Percentiles rank a stretch among this genome's conserved stretches.
Evolutionary conservation across 306 rosid genomes (phyloP).

Genomic region (Albizia julibrissin): DNA sequence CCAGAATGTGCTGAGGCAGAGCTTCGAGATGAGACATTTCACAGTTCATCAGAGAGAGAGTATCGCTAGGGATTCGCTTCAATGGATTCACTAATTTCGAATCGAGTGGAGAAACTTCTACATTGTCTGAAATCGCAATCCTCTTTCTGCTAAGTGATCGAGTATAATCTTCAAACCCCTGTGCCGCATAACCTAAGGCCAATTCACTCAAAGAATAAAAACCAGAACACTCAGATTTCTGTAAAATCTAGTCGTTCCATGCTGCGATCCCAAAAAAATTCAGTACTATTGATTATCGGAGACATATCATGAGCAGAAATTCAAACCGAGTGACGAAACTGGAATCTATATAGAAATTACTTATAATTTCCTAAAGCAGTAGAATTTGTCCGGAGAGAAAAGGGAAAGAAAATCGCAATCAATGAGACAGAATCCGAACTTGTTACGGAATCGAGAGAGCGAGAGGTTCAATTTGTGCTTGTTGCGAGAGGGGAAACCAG

Average conservation of each 20-base stretch:
- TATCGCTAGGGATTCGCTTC: slow-evolving; percentile 51
- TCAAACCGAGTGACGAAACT: neutral
- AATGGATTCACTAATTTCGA: slow-evolving; percentile 38
- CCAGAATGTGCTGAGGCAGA: slow-evolving; percentile 73
- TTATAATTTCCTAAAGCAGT: neutral
- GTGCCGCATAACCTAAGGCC: slow-evolving; percentile 27
- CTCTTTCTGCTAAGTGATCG: slow-evolving; percentile 61
- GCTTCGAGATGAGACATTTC: slow-evolving; percentile 53
- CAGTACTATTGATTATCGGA: neutral
- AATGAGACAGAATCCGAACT: slow-evolving; percentile 8
- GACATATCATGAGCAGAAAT: neutral
- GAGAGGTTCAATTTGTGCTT: slow-evolving; percentile 21
- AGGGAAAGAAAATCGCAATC: neutral
- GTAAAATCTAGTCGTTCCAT: neutral
- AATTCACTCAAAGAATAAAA: neutral
- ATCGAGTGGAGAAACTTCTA: slow-evolving; percentile 21
- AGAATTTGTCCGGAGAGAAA: neutral
- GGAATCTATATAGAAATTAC: neutral
- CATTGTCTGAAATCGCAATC: slow-evolving; percentile 41
- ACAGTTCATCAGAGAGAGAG: slow-evolving; percentile 23
- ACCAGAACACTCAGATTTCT: slow-evolving; percentile 28
- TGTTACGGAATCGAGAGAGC: neutral
- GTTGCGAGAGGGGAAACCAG: neutral
- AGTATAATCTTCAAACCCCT: slow-evolving; percentile 49
- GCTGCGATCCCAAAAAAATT: neutral